Conservation (phyloP, 1,284 basidiomycete genomes). For the Leccinum insolens region DNA sequence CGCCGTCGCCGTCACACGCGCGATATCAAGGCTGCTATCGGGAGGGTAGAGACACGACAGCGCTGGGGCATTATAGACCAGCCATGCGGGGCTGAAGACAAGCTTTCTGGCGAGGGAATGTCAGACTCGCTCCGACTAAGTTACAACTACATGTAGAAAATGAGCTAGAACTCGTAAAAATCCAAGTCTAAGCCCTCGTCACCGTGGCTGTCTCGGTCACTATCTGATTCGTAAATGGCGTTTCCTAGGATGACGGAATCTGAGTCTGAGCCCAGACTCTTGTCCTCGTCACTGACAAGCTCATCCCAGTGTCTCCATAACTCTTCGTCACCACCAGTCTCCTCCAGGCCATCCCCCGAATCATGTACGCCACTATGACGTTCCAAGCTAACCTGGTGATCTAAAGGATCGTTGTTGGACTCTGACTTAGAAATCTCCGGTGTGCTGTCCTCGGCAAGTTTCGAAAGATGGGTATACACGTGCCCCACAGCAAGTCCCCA, state of each 20-base stretch:
- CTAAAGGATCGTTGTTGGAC: neutral
- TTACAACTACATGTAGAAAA: too few relatives aligned
- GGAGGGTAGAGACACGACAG: too few relatives aligned
- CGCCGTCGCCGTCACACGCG: too few relatives aligned
- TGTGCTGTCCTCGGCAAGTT: neutral
- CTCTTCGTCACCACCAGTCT: neutral
- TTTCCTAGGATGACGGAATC: neutral
- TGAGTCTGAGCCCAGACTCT: neutral
- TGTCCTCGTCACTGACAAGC: neutral
- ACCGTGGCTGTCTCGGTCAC: neutral
- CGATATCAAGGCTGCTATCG: too few relatives aligned
- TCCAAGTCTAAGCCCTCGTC: neutral
- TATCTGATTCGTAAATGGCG: neutral
- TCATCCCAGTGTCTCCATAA: neutral
- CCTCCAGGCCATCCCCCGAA: too few relatives aligned
- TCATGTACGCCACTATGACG: neutral
- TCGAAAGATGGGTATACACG: neutral
- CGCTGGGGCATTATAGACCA: too few relatives aligned
- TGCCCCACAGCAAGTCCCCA: neutral
- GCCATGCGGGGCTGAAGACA: too few relatives aligned
- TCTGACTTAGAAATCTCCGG: neutral
- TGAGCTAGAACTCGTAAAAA: neutral
- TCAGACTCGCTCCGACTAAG: too few relatives aligned
- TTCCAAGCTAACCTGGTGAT: neutral
- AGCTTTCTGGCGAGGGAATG: too few relatives aligned